These are phyloP conservation scores for Multifurca ochricompacta DNA, from an alignment of 768 basidiomycete species.

Conservation along the genomic window DNA sequence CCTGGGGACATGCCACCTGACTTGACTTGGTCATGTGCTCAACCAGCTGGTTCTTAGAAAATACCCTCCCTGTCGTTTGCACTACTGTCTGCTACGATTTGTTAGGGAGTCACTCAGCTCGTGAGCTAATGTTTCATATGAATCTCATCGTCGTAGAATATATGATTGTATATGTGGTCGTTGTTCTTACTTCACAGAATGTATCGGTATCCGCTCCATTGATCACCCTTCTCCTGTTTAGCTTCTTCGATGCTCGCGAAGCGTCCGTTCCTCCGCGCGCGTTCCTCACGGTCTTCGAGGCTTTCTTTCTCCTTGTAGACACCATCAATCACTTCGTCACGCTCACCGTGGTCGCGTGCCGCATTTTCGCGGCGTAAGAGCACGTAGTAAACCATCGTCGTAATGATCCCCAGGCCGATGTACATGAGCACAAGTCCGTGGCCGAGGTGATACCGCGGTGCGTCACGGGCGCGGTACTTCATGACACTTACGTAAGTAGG, in stretches of 20 bases:
- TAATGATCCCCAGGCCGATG: conserved; percentile 54
- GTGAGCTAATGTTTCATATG: conserved; percentile 1
- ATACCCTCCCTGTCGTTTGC: conserved; percentile 2
- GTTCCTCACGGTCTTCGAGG: neutral
- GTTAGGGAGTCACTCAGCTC: neutral
- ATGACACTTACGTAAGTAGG: neutral
- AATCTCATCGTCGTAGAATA: conserved; percentile 14
- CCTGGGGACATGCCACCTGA: neutral
- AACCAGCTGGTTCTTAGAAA: neutral
- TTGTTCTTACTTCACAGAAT: conserved; percentile 34
- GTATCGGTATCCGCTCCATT: conserved; percentile 73
- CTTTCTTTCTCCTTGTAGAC: conserved; percentile 30
- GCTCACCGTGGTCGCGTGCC: conserved; percentile 57
- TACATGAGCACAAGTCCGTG: conserved; percentile 66
- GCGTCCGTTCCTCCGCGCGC: conserved; percentile 45
- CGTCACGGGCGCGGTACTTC: conserved; percentile 56
- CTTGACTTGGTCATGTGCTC: neutral
- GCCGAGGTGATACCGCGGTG: conserved; percentile 59
- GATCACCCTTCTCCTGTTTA: conserved; percentile 61
- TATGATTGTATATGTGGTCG: conserved; percentile 8
- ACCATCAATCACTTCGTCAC: conserved; percentile 59
- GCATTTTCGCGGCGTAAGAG: conserved; percentile 53
- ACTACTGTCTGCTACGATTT: conserved; percentile 2
- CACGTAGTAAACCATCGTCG: conserved; percentile 35
- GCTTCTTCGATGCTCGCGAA: conserved; percentile 55